These are phyloP conservation scores for Diplocarpon mali DNA, from an alignment of 2,329 filamentous ascomycete species.

Conservation along the genomic window DNA sequence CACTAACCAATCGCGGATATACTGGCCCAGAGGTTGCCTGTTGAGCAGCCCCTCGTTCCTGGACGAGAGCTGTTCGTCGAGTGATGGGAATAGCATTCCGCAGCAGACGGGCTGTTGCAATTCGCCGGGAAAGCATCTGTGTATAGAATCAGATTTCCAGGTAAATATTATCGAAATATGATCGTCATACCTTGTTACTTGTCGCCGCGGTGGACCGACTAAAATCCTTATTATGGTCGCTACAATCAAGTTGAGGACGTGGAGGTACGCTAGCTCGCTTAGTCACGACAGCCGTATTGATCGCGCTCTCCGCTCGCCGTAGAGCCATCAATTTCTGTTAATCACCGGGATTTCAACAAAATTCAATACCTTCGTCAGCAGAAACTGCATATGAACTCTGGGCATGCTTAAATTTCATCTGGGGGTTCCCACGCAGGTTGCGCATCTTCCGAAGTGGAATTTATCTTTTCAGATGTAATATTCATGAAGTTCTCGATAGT, in stretches of 20 bases:
- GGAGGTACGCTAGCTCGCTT: slow-evolving; percentile 1
- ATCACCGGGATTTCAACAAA: slow-evolving; percentile 28
- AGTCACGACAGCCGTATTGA: not conserved
- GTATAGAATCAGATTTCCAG: not conserved
- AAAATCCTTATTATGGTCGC: not conserved
- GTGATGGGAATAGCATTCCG: slow-evolving; percentile 36
- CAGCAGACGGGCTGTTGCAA: slow-evolving; percentile 40
- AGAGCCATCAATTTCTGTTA: slow-evolving; percentile 34
- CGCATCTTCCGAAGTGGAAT: slow-evolving; percentile 41
- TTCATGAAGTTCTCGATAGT: slow-evolving; percentile 42
- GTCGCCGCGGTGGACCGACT: slow-evolving; percentile 6
- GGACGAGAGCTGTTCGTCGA: slow-evolving; percentile 40
- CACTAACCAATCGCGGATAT: slow-evolving; percentile 25
- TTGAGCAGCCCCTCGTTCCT: slow-evolving; percentile 35
- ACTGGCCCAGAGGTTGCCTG: slow-evolving; percentile 13
- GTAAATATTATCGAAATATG: not conserved
- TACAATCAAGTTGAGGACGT: slow-evolving; percentile 3
- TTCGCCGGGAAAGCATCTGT: slow-evolving; percentile 51
- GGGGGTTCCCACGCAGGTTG: slow-evolving; percentile 36
- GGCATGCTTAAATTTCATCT: slow-evolving; percentile 44
- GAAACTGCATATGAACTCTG: slow-evolving; percentile 35
- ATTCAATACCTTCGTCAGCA: slow-evolving; percentile 27
- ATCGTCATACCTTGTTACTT: slow-evolving; percentile 4
- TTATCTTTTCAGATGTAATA: slow-evolving; percentile 45
- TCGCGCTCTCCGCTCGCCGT: not conserved